A percentile compares a stretch with the other conserved stretches of the same genome.
phyloP scores from a whole-genome alignment of 2,329 filamentous ascomycete species.

The Gnomoniopsis sp. region DNA sequence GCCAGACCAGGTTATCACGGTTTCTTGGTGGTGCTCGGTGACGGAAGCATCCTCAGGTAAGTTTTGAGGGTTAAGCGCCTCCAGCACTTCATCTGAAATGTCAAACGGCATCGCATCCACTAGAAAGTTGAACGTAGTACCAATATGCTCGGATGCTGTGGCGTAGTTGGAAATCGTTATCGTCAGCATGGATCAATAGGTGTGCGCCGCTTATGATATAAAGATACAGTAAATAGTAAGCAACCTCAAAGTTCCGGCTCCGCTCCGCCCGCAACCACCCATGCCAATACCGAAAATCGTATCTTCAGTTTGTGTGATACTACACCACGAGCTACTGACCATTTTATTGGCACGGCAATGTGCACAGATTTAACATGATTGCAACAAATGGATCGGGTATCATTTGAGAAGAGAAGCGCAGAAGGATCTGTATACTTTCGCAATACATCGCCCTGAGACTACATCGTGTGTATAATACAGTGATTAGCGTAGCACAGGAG shows the following conservation, averaged over 20 bases:
- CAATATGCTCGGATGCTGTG: background rate
- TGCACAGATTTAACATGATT: no score
- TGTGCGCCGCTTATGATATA: background rate
- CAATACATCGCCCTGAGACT: no score
- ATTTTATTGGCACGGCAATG: no score
- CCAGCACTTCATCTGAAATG: slow-evolving; percentile 8
- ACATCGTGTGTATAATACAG: no score
- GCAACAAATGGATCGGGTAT: no score
- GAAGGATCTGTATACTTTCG: no score
- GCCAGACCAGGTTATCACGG: slow-evolving; percentile 1
- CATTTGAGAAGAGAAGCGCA: no score
- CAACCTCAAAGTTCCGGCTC: background rate
- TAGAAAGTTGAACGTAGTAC: background rate
- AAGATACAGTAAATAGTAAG: background rate
- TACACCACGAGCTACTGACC: no score
- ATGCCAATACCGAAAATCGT: no score
- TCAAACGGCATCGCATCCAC: slow-evolving; percentile 2
- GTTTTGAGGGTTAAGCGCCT: slow-evolving; percentile 3
- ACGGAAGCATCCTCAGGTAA: slow-evolving; percentile 10
- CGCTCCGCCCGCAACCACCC: no score
- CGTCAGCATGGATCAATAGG: background rate
- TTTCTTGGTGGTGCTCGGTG: background rate
- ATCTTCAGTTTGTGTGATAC: no score
- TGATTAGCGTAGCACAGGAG: no score
- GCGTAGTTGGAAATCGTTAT: background rate